Evolutionary conservation across 148 eudicot species (phyloP).

Genomic region (Suaeda aralocaspica): DNA sequence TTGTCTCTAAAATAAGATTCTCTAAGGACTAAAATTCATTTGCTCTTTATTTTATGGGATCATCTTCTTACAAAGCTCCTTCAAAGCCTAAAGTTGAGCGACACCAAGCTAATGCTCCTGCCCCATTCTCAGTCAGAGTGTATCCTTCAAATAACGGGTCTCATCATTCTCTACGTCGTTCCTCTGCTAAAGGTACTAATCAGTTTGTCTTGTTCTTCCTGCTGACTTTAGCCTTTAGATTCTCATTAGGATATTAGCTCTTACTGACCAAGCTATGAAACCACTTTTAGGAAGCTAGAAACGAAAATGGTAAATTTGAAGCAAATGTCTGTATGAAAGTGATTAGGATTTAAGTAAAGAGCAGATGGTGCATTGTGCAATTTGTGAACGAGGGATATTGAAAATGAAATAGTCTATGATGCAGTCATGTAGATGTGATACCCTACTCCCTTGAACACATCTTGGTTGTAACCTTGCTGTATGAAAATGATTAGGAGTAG

Average conservation of each 20-base stretch:
- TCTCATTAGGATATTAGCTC: neutral
- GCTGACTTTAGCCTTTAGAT: neutral
- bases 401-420: neutral
- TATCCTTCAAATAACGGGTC: conserved; percentile 18
- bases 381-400: no score
- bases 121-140: conserved; percentile 18
- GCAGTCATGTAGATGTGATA: neutral
- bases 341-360: neutral
- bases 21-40: neutral
- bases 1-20: neutral
- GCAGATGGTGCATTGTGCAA: neutral
- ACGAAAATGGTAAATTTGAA: neutral
- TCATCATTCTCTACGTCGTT: conserved; percentile 18
- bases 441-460: neutral
- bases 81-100: conserved; percentile 20
- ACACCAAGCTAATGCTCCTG: conserved; percentile 25
- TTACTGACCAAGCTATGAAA: neutral
- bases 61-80: conserved; percentile 14
- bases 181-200: conserved; percentile 15
- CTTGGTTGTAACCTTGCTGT: neutral
- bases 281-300: conserved; percentile 1
- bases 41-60: conserved; percentile 4
- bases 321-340: neutral
- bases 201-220: neutral
- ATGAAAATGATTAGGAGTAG: no score